Conservation (phyloP, 495 filamentous ascomycete genomes). For the Penicillium ochrochloron region DNA sequence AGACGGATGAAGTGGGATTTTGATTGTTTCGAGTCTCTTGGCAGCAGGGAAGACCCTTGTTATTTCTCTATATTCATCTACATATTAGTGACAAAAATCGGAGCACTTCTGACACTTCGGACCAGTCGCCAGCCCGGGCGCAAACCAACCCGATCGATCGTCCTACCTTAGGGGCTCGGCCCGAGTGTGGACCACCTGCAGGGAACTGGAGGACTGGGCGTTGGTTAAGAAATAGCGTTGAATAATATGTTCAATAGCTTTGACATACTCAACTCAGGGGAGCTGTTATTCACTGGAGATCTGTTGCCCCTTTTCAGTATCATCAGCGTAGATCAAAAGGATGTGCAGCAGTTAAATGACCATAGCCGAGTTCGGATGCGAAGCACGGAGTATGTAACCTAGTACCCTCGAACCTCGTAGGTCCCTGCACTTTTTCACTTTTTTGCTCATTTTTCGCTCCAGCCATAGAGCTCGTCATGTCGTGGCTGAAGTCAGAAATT, state of each 20-base stretch:
- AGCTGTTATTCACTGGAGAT: background rate
- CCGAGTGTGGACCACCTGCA: constrained; percentile 15
- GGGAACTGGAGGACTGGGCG: constrained; percentile 2
- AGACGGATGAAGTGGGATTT: background rate
- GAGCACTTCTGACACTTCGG: background rate
- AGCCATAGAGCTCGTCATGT: background rate
- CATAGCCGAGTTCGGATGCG: constrained; percentile 18
- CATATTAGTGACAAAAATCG: background rate
- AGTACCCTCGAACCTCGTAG: constrained; percentile 10
- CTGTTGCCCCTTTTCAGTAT: background rate
- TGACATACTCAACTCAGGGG: background rate
- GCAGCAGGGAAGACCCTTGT: constrained; percentile 10
- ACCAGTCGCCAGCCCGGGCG: constrained; percentile 5
- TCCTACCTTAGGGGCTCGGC: constrained; percentile 15
- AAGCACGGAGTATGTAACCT: constrained; percentile 17
- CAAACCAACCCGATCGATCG: constrained; percentile 15
- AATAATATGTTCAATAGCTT: background rate
- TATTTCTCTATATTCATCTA: background rate
- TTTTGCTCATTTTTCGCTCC: background rate
- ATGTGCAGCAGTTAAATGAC: background rate
- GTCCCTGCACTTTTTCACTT: constrained; percentile 4
- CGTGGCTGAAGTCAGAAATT: constrained; percentile 12
- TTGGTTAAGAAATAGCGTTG: background rate
- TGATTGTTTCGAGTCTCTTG: background rate
- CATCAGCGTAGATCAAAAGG: background rate